Percentiles rank a stretch among this genome's conserved stretches.
These are phyloP conservation scores for Hericium coralloides DNA, from an alignment of 768 basidiomycete genomes.

Conservation along the genomic window DNA sequence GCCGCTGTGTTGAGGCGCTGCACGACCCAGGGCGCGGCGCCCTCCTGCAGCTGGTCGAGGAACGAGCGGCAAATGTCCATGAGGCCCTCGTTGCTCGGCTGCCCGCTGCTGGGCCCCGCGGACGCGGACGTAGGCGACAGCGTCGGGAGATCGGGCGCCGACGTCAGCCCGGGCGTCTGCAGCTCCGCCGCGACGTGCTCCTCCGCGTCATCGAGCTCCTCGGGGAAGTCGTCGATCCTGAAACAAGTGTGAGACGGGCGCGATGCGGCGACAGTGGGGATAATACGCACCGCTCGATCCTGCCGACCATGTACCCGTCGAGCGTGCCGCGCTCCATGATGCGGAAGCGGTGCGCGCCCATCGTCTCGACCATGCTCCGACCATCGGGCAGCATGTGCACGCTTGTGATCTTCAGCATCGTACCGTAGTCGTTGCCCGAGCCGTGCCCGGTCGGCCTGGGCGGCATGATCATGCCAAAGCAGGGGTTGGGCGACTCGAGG, in stretches of 20 bases:
- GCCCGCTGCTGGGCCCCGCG: not conserved
- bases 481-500: constrained; percentile 65
- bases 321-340: constrained; percentile 74
- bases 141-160: not conserved
- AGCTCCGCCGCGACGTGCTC: not conserved
- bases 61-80: constrained; percentile 53
- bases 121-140: not conserved
- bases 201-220: constrained; percentile 5
- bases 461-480: constrained; percentile 91
- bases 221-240: constrained; percentile 15
- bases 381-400: constrained; percentile 89
- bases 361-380: constrained; percentile 74
- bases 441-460: constrained; percentile 27
- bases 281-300: constrained; percentile 50
- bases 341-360: constrained; percentile 70
- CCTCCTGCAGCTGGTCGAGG: constrained; percentile 48
- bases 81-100: constrained; percentile 20
- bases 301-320: constrained; percentile 86
- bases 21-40: constrained; percentile 88
- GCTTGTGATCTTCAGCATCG: constrained; percentile 82
- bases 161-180: constrained; percentile 3
- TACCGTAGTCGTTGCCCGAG: constrained; percentile 66
- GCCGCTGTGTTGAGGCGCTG: constrained; percentile 76
- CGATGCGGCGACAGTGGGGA: not conserved
- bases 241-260: constrained; percentile 5